phyloP scores from a whole-genome alignment of 768 basidiomycete species.

The Russula dissimulans region DNA sequence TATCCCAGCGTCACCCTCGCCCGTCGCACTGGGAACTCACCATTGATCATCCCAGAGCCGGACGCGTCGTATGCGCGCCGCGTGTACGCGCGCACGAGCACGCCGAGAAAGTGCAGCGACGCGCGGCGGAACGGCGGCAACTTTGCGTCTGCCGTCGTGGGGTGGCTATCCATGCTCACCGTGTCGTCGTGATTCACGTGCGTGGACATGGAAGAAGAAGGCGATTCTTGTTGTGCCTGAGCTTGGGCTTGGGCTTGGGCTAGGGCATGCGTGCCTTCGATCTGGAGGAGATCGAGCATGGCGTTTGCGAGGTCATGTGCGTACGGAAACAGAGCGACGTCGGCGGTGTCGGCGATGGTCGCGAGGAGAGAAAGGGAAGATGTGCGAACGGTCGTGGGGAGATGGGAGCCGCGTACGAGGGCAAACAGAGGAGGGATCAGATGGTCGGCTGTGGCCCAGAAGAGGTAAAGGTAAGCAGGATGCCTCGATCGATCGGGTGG shows the following conservation, averaged over 20 bases:
- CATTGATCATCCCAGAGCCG: not conserved
- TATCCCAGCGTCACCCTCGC: conserved; percentile 14
- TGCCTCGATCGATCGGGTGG: not conserved
- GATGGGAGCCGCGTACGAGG: conserved; percentile 45
- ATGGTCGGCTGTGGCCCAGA: conserved; percentile 43
- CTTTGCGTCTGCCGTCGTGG: conserved; percentile 50
- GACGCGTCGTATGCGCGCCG: conserved; percentile 33
- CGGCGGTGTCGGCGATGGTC: conserved; percentile 56
- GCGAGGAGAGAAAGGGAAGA: conserved; percentile 66
- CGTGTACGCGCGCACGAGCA: conserved; percentile 55
- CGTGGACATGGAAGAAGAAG: not conserved
- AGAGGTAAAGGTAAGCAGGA: conserved; percentile 18
- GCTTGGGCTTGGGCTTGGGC: not conserved
- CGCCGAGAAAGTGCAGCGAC: conserved; percentile 71
- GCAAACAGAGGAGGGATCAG: conserved; percentile 66
- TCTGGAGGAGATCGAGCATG: conserved; percentile 70
- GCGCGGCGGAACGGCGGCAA: conserved; percentile 78
- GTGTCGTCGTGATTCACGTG: not conserved
- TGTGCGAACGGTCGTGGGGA: conserved; percentile 66
- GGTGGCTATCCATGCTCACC: conserved; percentile 43
- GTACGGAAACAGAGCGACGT: conserved; percentile 56
- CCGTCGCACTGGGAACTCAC: conserved; percentile 14
- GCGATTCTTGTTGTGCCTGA: not conserved
- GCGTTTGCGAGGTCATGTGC: conserved; percentile 49
- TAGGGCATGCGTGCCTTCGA: conserved; percentile 39